phyloP scores from a whole-genome alignment of 345 rosid species.

The Hibiscus trionum region DNA sequence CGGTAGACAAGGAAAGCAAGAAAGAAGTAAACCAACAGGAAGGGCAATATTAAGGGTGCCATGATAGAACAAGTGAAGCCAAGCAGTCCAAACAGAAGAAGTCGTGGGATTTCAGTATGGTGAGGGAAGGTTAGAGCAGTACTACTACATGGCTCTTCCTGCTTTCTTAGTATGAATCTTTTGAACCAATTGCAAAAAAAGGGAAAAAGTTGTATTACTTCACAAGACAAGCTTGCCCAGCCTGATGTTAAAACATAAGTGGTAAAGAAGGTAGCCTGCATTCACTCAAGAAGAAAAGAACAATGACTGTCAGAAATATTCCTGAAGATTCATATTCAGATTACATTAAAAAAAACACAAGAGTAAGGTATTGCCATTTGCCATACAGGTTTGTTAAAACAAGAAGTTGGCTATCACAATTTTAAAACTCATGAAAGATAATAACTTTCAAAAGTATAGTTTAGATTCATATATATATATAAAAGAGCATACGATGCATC shows the following conservation, averaged over 20 bases:
- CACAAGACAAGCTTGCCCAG: conserved; percentile 60
- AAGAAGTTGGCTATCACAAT: neutral
- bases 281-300: conserved; percentile 10
- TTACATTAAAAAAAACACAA: too few relatives aligned
- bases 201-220: conserved; percentile 47
- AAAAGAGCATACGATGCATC: neutral
- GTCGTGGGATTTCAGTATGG: conserved; percentile 83
- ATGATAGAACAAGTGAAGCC: conserved; percentile 84
- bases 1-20: conserved; percentile 64
- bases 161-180: conserved; percentile 32
- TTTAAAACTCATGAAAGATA: neutral
- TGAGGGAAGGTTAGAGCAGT: conserved; percentile 53
- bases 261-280: conserved; percentile 90
- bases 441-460: neutral
- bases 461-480: neutral
- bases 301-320: neutral
- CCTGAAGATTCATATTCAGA: neutral
- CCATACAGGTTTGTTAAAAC: neutral
- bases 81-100: conserved; percentile 70
- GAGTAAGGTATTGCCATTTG: neutral
- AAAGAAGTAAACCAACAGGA: conserved; percentile 60
- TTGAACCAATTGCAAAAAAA: conserved; percentile 35
- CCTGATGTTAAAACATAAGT: conserved; percentile 76
- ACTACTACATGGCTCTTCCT: conserved; percentile 33
- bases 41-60: conserved; percentile 79